These are phyloP conservation scores for Hyaloscypha hepaticicola DNA, from an alignment of 495 filamentous ascomycete genomes.

Conservation along the genomic window DNA sequence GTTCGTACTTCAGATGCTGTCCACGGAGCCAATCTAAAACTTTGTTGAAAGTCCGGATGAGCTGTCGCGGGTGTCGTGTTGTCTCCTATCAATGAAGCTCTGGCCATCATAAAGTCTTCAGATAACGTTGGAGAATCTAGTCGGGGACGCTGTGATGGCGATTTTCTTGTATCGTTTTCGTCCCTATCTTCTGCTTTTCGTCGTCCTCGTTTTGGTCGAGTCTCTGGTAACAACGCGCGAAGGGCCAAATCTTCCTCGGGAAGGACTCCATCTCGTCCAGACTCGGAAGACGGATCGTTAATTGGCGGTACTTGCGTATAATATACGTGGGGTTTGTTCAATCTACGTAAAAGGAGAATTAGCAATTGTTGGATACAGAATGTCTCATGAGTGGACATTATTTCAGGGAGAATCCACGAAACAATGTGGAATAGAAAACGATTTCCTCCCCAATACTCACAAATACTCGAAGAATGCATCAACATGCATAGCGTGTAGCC, in stretches of 20 bases:
- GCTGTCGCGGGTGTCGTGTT: conserved; percentile 43
- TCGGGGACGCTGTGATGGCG: conserved; percentile 62
- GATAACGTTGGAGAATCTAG: conserved; percentile 62
- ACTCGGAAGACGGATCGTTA: conserved; percentile 60
- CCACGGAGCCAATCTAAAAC: conserved; percentile 32
- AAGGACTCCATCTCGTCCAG: conserved; percentile 79
- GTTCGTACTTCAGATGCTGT: conserved; percentile 35
- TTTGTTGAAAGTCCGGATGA: conserved; percentile 38
- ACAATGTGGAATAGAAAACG: no score
- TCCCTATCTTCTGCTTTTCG: conserved; percentile 80
- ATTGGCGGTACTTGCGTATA: conserved; percentile 75
- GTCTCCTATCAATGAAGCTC: conserved; percentile 21
- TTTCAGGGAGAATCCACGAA: no score
- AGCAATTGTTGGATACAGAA: no score
- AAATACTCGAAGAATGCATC: conserved; percentile 96
- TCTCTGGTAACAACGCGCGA: conserved; percentile 83
- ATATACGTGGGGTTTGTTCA: conserved; percentile 77
- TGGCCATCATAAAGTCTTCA: conserved; percentile 48
- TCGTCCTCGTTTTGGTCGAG: conserved; percentile 84
- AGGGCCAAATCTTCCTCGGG: conserved; percentile 92
- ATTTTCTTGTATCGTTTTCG: conserved; percentile 44
- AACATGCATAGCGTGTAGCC: conserved; percentile 98
- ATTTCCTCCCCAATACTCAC: no score
- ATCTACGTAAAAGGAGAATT: no score
- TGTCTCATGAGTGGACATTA: no score